Evolutionary conservation across 2,329 filamentous ascomycete species (phyloP), one percentile per base, ranked within the genome.

Genomic region (Pestalotiopsis sp.): DNA sequence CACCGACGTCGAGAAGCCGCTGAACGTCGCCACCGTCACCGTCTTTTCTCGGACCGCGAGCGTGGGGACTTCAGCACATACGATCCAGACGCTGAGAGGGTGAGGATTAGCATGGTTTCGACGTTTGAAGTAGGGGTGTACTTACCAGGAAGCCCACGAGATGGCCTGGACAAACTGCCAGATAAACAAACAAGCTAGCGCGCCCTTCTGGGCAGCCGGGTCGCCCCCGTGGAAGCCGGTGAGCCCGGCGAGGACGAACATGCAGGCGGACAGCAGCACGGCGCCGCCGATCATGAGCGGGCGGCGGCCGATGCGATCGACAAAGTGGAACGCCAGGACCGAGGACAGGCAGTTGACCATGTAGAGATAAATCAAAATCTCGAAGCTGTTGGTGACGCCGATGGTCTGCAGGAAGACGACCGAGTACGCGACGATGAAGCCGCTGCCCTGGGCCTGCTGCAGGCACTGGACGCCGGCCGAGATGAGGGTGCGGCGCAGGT

Each of bases 31-130:
- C 13, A 77, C 69, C 2, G 72, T 73, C 13, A 78, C 68, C 9
- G 77, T 78, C 65, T 73, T 74, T 69, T 79, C 77, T 14, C 77
- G 71, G 12, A 78, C 71, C 11, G 73, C 72, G 1, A 70, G 68
- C 5, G 74, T 77, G 3, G 73, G 70, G 4, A 75, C 71, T 60
- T 79, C 76, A n/a, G 74, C 74, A 9, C 74, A 75, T 9, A 73
- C 69, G 57, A 77, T 76, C 77, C 77, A 79, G 65, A 74, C 73
- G 49, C 66, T 69, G n/a, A n/a, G n/a, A n/a, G n/a, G n/a, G n/a
- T n/a, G n/a, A n/a, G n/a, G n/a, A n/a, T n/a, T n/a, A n/a, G n/a
- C n/a, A n/a, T n/a, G n/a, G n/a, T n/a, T n/a, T n/a, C n/a, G n/a
- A n/a, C n/a, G n/a, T n/a, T n/a, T n/a, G n/a, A n/a, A n/a, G n/a